Evolutionary conservation across 2,329 filamentous ascomycete species (phyloP), one percentile per base, ranked within the genome.

Genomic region (Cladosporium sphaerospermum): DNA sequence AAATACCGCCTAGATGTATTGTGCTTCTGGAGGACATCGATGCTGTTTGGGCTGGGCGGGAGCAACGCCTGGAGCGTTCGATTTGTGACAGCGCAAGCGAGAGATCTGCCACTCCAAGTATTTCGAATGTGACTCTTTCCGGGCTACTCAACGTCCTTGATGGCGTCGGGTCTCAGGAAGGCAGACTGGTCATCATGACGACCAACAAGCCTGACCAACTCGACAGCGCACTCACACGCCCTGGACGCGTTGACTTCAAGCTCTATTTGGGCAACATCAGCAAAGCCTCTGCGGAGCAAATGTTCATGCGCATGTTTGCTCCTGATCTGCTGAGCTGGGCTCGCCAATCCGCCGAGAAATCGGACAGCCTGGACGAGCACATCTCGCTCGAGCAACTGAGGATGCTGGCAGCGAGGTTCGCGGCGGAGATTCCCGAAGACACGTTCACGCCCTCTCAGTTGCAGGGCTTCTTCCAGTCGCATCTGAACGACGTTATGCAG

Each of bases 61-160:
- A 59, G 14, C 50, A 41, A 34, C 33, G 31, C 16, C 34, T 43
- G 23, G 39, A 46, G 42, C 37, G 36, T 28, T n/a, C 33, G 9
- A 31, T 57, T 9, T 56, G 47, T 16, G 59, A 58, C 51, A 57
- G 53, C 18, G 54, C 55, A 9, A 54, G 56, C 47, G 54, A 57
- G 19, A 34, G 43, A 6, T 53, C 50, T n/a, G 36, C 50, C 23
- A 53, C 50, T 3, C 50, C 50, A 39, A 57, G 47, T 14, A 86
- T 90, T 37, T 86, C 85, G 1, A 59, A 55, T 13, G 59, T 63
- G 11, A 61, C 61, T 1, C 75, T 92, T 1, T 88, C 85, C 0
- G 87, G 86, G 0, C 76, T 92, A 1, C 77, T 93, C 50, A 92
- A 93, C 67, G 84, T 85, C 52, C 87, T 92, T 23, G 88, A 93